Evolutionary conservation across 768 basidiomycete genomes (phyloP).

Genomic region (Naganishia randhawae): DNA sequence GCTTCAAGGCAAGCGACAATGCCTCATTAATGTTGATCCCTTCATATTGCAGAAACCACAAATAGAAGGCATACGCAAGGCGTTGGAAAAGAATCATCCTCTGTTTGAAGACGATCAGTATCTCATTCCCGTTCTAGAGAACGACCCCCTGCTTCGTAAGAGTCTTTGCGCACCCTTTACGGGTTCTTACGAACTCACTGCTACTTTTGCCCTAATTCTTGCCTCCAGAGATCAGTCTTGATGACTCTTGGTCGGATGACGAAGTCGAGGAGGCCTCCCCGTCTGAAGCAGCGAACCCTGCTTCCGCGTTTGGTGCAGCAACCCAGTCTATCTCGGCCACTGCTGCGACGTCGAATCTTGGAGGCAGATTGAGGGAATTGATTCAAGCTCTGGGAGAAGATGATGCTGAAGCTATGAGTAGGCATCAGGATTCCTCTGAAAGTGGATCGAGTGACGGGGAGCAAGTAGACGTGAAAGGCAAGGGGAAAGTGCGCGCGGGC

Average conservation of each 20-base stretch:
- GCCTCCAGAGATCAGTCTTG: slow-evolving; percentile 61
- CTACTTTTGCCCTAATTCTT: background rate
- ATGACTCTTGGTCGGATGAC: slow-evolving; percentile 62
- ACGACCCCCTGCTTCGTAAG: slow-evolving; percentile 86
- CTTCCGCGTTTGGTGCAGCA: background rate
- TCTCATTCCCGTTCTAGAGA: slow-evolving; percentile 73
- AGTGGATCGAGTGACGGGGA: slow-evolving; percentile 20
- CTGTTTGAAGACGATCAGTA: slow-evolving; percentile 73
- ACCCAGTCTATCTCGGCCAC: background rate
- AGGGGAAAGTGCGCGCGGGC: slow-evolving; percentile 28
- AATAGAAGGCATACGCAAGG: slow-evolving; percentile 46
- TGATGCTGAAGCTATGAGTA: background rate
- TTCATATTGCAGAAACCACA: slow-evolving; percentile 5
- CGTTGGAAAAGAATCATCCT: slow-evolving; percentile 59
- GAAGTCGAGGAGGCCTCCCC: slow-evolving; percentile 63
- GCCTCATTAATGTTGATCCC: background rate
- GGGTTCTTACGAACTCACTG: background rate
- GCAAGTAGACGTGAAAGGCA: slow-evolving; percentile 8
- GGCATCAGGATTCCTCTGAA: background rate
- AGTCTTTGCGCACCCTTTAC: slow-evolving; percentile 21
- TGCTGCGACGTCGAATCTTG: background rate
- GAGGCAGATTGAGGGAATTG: slow-evolving; percentile 6
- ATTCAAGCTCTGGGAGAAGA: slow-evolving; percentile 13
- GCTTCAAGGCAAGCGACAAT: slow-evolving; percentile 41
- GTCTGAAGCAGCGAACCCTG: slow-evolving; percentile 50